phyloP scores from a whole-genome alignment of 257 asterid genomes.

The Capsicum chinense region DNA sequence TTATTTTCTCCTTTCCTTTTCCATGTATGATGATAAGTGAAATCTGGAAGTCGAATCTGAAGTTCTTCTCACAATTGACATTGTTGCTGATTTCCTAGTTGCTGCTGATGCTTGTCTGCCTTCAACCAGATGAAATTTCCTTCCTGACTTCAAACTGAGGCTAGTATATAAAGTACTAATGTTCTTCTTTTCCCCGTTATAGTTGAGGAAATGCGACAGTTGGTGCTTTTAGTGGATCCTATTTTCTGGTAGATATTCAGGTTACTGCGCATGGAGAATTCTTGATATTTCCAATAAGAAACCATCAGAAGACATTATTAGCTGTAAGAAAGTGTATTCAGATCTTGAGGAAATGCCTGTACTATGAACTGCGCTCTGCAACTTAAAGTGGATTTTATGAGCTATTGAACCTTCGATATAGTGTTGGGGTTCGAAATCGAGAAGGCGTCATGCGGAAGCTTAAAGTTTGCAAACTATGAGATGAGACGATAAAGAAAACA shows the following conservation, averaged over 20 bases:
- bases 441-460: no score
- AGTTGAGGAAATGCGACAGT: not conserved
- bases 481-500: no score
- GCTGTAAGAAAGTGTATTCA: conserved; percentile 65
- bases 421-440: no score
- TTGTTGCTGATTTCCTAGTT: conserved; percentile 40
- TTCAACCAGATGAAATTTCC: conserved; percentile 56
- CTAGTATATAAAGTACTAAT: conserved; percentile 29
- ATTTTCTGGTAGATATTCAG: conserved; percentile 65
- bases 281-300: conserved; percentile 57
- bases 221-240: not conserved
- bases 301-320: not conserved
- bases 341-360: conserved; percentile 77
- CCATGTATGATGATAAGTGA: conserved; percentile 46
- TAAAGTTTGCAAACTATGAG: no score
- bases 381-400: conserved; percentile 69
- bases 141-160: conserved; percentile 73
- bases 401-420: conserved; percentile 42
- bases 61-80: conserved; percentile 47
- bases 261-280: conserved; percentile 96
- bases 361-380: conserved; percentile 62
- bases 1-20: conserved; percentile 49
- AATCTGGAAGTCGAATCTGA: conserved; percentile 45
- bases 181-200: not conserved
- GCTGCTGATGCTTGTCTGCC: conserved; percentile 77